Base-by-base conservation (phyloP, 805 yeast genomes). In the Clavispora asparagi region DNA sequence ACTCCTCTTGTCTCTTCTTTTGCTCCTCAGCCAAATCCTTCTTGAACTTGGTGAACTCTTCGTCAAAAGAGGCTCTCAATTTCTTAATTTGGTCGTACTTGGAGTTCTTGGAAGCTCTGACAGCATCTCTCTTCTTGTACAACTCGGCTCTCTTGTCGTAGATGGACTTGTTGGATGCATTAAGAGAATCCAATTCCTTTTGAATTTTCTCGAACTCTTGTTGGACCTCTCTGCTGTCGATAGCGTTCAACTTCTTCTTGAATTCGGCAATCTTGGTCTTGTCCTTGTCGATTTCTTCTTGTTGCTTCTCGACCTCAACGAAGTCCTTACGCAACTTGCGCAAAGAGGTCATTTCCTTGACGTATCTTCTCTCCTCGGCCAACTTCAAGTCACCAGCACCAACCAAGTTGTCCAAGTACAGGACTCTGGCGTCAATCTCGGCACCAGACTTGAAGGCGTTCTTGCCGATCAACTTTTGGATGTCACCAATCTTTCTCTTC, bases 291-390 rank as follows among this genome's bases (percentile, higher is more conserved):
- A 92, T 83, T 39, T 84, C 79, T 57, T 79, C 79, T 73, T 89
- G 97, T 58, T 79, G 79, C 58, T 80, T 79, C 61, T 83, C 90
- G 56, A 91, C 74, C 41, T 78, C 74, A 42, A 81, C 80, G 63
- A 88, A 87, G 65, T 85, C 91, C 66, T 85, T 85, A 61, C 83
- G 81, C 62, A 86, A 71, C 70, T 87, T 89, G 69, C 92, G 83
- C 65, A 94, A 79, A 40, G 83, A 67, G 43, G 89, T 78, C 76
- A 89, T 86, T 71, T 92, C 98, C 71, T 87, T 87, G 55, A 94
- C 81, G 54, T 76, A 69, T 62, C 82, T 78, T 73, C 88, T 85
- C 77, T 94, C 99, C 53, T 92, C 96, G 44, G 90, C 97, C 61
- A 94, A 81, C 58, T 87, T 80, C 63, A 94, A 75, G 40, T 76